phyloP scores from a whole-genome alignment of 108 stramenopile species.

The Nitzschia sp. region DNA sequence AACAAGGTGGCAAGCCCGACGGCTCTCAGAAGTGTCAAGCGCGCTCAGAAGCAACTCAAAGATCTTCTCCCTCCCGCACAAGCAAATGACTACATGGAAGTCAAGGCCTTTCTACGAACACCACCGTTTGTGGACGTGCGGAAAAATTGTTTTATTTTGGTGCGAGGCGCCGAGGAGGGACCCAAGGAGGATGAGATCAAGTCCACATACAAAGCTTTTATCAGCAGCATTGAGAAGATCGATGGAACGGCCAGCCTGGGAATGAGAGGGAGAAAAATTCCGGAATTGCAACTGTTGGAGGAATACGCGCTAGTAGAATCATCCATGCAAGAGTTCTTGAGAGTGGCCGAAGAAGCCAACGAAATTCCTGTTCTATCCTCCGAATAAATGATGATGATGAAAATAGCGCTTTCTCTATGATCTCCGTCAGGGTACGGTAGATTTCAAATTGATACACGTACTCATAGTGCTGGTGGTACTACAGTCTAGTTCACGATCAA shows the following conservation, averaged over 20 bases:
- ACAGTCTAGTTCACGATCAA: no score
- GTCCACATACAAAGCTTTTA: constrained; percentile 42
- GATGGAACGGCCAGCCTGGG: constrained; percentile 49
- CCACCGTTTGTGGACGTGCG: constrained; percentile 45
- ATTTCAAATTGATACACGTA: no score
- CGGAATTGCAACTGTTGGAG: constrained; percentile 11
- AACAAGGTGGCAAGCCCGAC: constrained; percentile 58
- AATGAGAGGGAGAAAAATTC: constrained; percentile 31
- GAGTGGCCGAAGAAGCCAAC: constrained; percentile 23
- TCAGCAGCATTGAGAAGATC: constrained; percentile 43
- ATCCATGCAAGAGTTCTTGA: constrained; percentile 21
- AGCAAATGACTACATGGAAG: constrained; percentile 34
- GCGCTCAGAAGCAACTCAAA: constrained; percentile 36
- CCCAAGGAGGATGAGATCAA: constrained; percentile 41
- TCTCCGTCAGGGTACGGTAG: no score
- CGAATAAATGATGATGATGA: neutral
- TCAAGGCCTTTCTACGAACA: constrained; percentile 43
- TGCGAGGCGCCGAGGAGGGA: constrained; percentile 60
- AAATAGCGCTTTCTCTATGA: no score
- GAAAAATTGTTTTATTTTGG: constrained; percentile 41
- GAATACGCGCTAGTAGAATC: constrained; percentile 19
- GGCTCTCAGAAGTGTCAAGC: constrained; percentile 48
- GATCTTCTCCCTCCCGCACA: constrained; percentile 10
- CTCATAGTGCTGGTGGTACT: no score
- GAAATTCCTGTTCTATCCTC: constrained; percentile 15